Conservation (phyloP, 371 early-diverging fungal species). For the Mucor indicus region DNA sequence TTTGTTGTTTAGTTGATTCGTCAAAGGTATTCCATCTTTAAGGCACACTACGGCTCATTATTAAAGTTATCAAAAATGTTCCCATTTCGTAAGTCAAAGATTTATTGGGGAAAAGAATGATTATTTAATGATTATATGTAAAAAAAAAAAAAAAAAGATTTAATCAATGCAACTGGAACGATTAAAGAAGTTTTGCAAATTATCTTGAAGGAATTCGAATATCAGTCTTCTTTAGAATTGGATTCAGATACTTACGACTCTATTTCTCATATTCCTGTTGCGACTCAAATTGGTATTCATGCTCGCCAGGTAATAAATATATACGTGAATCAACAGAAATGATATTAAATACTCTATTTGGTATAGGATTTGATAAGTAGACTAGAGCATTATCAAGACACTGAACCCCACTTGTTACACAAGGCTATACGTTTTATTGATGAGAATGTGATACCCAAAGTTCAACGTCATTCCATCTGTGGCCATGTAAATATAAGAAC, state of each 20-base stretch:
- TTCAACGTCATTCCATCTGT: conserved; percentile 60
- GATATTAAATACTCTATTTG: neutral
- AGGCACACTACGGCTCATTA: conserved; percentile 63
- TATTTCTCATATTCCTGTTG: conserved; percentile 65
- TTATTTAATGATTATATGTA: neutral
- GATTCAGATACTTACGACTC: conserved; percentile 62
- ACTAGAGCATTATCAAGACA: conserved; percentile 61
- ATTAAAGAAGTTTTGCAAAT: conserved; percentile 65
- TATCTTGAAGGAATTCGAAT: conserved; percentile 65
- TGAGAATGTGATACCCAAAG: conserved; percentile 51
- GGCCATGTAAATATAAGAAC: conserved; percentile 63
- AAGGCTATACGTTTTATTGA: conserved; percentile 59
- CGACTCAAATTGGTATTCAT: conserved; percentile 63
- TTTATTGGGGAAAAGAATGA: neutral
- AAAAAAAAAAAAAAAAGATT: conserved; percentile 31
- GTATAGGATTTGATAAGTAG: conserved; percentile 58
- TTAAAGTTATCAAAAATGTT: conserved; percentile 63
- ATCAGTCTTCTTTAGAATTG: conserved; percentile 64
- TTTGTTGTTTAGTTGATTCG: conserved; percentile 49
- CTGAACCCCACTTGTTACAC: conserved; percentile 46
- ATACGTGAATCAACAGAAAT: neutral
- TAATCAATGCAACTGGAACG: conserved; percentile 63
- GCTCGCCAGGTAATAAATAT: conserved; percentile 44
- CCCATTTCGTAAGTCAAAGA: conserved; percentile 58
- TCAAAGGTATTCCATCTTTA: conserved; percentile 64